Evolutionary conservation across 1,139 yeast species (phyloP), one percentile per base, ranked within the genome.

Genomic region (Protomyces inouyei): DNA sequence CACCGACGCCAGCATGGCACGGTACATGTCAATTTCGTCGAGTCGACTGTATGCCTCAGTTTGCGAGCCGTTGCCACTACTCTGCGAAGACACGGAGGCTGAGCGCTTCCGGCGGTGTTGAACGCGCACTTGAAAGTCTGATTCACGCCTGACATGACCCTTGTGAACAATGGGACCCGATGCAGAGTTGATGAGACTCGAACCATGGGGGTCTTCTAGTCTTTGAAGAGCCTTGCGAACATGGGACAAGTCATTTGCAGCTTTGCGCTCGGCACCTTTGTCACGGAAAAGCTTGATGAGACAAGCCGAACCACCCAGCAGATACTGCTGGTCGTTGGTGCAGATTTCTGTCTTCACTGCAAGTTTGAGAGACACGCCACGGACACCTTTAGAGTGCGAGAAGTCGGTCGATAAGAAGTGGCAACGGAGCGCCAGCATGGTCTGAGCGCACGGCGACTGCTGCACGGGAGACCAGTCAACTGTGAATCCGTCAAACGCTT

Each of bases 261-360:
- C 32, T 36, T 53, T 53, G 3, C 57, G 45, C 46, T 53, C 57
- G 21, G 57, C 57, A n/a, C 57, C 57, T 23, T 53, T 53, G 46
- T 53, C 57, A 14, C 57, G 57, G 21, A 53, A 53, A 25, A 53
- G 45, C 57, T 53, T 36, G 46, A 53, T 36, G 25, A 25, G 16
- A 35, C 57, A 53, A 12, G 54, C 54, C 12, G 48, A 43, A n/a
- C 48, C 23, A 21, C 48, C 18, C 25, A 18, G 12, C 10, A 43
- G 5, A 16, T 12, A n/a, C 23, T 43, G 12, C 21, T 12, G 14
- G 21, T 18, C 23, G 25, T 12, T 18, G 12, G 48, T 10, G n/a
- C 23, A 32, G 16, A 51, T n/a, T 16, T 53, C 52, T 4, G 57
- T 53, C 16, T 23, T n/a, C 21, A 53, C 57, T 3, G 32, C 32